Base-by-base conservation (phyloP, 805 yeast species). In the Schwanniomyces polymorphus region DNA sequence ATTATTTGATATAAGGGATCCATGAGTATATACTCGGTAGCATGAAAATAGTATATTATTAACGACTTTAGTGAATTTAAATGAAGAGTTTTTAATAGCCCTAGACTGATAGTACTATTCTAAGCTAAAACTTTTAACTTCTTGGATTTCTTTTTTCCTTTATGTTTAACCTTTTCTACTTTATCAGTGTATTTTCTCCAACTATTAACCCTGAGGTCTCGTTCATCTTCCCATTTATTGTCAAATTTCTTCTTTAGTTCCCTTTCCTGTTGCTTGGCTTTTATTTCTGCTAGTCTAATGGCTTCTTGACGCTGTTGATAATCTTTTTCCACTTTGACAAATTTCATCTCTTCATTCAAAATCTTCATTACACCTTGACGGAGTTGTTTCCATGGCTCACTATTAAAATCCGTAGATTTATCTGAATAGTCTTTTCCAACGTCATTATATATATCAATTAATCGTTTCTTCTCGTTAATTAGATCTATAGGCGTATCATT, bases 171-270 rank as follows among this genome's bases (percentile, higher is more conserved):
- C 58, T 75, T 76, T 27, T 68, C 75, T 12, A 68, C 60, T 47
- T 74, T 73, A 29, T 67, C 63, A 11, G 70, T 60, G 58, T 76
- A 85, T 7, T 56, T 59, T 44, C 89, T 63, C 91, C 91, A 85
- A 56, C 72, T 80, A 7, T 64, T 60, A 5, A 85, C 88, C 31
- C 91, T 63, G 9, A 59, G 60, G 38, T 82, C 88, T 41, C 88
- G 51, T 11, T 74, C 74, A 43, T 76, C 79, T 53, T 84, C 90
- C 91, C 91, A 85, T 17, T 70, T 65, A 42, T 68, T 59, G 33
- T 74, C 76, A 54, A 73, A 59, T 40, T 78, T 68, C 42, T 69
- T 61, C 55, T 77, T 74, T 14, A 68, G 52, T 43, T 72, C 75
- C 41, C 74, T 58, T 40, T 81, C 68, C 40, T 68, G 57, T 27